Base-by-base conservation (phyloP, 768 basidiomycete species). In the Pholiota molesta region DNA sequence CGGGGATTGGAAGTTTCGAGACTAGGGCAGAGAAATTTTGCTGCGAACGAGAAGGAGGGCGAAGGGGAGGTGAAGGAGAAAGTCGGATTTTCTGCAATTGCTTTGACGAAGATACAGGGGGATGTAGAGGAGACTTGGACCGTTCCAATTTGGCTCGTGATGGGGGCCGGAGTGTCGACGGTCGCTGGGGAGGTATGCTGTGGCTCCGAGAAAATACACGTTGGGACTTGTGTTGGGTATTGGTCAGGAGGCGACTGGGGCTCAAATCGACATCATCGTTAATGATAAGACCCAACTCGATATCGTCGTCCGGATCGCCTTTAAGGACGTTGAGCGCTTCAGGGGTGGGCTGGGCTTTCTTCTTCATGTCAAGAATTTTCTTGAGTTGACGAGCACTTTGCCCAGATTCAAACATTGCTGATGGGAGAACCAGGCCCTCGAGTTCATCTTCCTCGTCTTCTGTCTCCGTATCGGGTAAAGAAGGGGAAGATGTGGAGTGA, bases 201-300 rank as follows among this genome's bases (percentile, higher is more conserved):
- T 84, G 84, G 66, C 86, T 88, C 54, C 89, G 85, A 52, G 75
- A 76, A 64, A 78, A 75, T 65, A 74, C 71, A 40, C 76, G 82
- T 59, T 78, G 76, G 19, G 77, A 74, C 62, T 84, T 76, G 40
- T 16, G 73, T 23, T 82, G 80, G 33, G 78, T 69, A 64, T 81
- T 85, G 71, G 81, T 75, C 40, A 86, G 77, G 21, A 94, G 82
- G 57, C 91, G 81, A 72, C 89, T 90, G 14, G 91, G 90, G 70
- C 89, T 93, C 52, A 95, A 85, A 70, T 94, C 92, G 57, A 83
- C 84, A 71, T 92, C 92, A 64, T 92, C 90, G 68, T 90, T 88
- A 67, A 95, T 88, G 65, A 94, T 83, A 56, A 95, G 86, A 14
- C 93, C 93, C 62, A 83, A 83, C 74, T 95, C 93, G 64, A 94